Conservation (phyloP, 164 flowering plant species). For the Macadamia tetraphylla region DNA sequence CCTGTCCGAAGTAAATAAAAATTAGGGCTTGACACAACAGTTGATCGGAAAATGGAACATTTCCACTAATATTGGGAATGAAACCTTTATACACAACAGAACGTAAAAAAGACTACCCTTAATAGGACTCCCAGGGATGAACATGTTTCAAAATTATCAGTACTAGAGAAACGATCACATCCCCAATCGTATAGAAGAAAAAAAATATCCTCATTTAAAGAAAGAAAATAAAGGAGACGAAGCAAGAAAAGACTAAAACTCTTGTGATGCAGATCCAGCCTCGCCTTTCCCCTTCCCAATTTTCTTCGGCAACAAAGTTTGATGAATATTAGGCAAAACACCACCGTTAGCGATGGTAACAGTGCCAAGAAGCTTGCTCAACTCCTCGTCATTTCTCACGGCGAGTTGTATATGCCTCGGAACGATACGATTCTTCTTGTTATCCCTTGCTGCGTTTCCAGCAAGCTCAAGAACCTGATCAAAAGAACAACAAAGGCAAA, state of each 20-base stretch:
- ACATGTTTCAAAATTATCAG: not conserved
- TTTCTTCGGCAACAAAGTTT: conserved; percentile 1
- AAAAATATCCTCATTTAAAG: no score
- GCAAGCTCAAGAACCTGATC: conserved; percentile 46
- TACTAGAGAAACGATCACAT: not conserved
- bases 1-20: no score
- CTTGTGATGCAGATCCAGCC: not conserved
- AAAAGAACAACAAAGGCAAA: not conserved
- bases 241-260: not conserved
- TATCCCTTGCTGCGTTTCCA: conserved; percentile 52
- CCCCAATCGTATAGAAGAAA: no score
- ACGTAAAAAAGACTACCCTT: no score
- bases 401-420: conserved; percentile 56
- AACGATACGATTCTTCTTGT: conserved; percentile 47
- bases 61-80: no score
- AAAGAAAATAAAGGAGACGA: no score
- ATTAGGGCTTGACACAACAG: no score
- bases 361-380: conserved; percentile 42
- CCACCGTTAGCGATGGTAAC: conserved; percentile 24
- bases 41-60: no score
- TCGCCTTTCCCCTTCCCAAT: not conserved
- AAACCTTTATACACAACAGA: not conserved
- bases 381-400: conserved; percentile 48
- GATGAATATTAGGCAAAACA: not conserved
- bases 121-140: not conserved